phyloP scores from a whole-genome alignment of 2,329 filamentous ascomycete genomes.

The Alternaria hordeiaustralica region DNA sequence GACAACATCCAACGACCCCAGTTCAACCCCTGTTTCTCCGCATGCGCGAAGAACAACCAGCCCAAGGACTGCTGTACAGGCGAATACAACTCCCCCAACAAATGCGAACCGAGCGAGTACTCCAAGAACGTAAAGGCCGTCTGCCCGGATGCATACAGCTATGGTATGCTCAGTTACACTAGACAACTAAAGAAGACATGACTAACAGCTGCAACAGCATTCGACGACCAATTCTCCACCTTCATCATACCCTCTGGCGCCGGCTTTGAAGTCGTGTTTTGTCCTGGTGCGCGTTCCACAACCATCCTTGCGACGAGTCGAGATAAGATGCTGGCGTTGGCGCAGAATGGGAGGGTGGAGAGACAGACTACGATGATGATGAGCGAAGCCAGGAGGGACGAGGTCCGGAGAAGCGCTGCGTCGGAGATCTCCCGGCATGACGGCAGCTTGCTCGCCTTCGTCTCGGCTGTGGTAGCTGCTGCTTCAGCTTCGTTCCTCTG shows the following conservation, averaged over 20 bases:
- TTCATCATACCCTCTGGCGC: constrained; percentile 69
- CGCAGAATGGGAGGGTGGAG: constrained; percentile 39
- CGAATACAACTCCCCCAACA: constrained; percentile 66
- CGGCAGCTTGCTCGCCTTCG: constrained; percentile 15
- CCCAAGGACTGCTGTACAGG: constrained; percentile 79
- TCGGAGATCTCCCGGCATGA: background rate
- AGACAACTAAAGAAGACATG: too few species aligned
- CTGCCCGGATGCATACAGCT: constrained; percentile 87
- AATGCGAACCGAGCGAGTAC: constrained; percentile 73
- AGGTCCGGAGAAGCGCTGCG: constrained; percentile 27
- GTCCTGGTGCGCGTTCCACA: constrained; percentile 65
- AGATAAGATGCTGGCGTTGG: constrained; percentile 43
- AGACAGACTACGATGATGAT: constrained; percentile 30
- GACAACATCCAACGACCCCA: constrained; percentile 71
- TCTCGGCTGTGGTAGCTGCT: constrained; percentile 4
- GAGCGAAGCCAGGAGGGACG: constrained; percentile 20
- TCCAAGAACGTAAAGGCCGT: constrained; percentile 73
- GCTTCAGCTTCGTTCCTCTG: background rate
- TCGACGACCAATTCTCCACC: constrained; percentile 63
- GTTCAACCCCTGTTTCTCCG: constrained; percentile 80
- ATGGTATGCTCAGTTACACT: constrained; percentile 55
- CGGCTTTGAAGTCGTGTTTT: constrained; percentile 81
- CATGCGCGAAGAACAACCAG: constrained; percentile 72
- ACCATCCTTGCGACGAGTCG: constrained; percentile 53
- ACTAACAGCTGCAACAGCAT: constrained; percentile 47